Evolutionary conservation across 1,139 yeast species (phyloP).

Genomic region (Debaryomyces sp.): DNA sequence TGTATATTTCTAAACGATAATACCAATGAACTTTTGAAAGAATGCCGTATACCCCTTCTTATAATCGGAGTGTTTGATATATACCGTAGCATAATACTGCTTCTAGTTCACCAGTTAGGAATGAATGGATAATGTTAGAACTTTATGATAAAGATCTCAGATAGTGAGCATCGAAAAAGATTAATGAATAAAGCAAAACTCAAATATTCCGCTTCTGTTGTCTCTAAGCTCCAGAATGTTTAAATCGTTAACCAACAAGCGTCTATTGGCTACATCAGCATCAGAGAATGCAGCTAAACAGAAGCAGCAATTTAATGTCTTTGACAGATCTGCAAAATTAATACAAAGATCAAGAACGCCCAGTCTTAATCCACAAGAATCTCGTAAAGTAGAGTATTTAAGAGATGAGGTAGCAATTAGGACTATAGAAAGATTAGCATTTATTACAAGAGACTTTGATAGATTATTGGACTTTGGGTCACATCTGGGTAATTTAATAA

Average conservation of each 20-base stretch:
- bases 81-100: background rate
- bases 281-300: slow-evolving; percentile 21
- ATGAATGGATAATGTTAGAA: background rate
- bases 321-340: slow-evolving; percentile 63
- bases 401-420: slow-evolving; percentile 74
- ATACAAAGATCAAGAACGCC: slow-evolving; percentile 60
- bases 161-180: slow-evolving; percentile 5
- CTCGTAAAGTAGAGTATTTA: slow-evolving; percentile 71
- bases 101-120: background rate
- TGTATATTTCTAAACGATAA: background rate
- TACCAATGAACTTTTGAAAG: background rate
- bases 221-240: background rate
- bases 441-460: slow-evolving; percentile 66
- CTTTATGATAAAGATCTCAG: background rate
- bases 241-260: slow-evolving; percentile 3
- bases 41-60: background rate
- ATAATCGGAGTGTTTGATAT: background rate
- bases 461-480: slow-evolving; percentile 72
- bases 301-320: slow-evolving; percentile 53
- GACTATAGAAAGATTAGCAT: slow-evolving; percentile 75
- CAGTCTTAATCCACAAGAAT: slow-evolving; percentile 42
- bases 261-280: slow-evolving; percentile 29
- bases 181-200: background rate
- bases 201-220: background rate
- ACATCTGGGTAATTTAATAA: slow-evolving; percentile 63